Evolutionary conservation across 108 stramenopile genomes (phyloP), one percentile per base, ranked within the genome.

Genomic region (Cyclotella baltica): DNA sequence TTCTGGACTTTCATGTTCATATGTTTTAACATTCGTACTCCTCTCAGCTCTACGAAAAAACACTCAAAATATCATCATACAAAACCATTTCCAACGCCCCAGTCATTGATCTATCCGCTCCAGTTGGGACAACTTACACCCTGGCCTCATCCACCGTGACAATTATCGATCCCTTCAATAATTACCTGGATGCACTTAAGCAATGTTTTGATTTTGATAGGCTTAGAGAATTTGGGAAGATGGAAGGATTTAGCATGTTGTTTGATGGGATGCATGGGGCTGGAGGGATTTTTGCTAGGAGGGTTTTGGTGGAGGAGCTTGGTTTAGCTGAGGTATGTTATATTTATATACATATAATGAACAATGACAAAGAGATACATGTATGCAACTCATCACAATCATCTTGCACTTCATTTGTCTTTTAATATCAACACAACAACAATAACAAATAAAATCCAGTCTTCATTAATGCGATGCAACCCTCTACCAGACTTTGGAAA

Each of bases 181-280:
- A 90, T 57, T 98, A 99, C 77, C 73, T 97, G 16, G 82, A 83
- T 31, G 84, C 92, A 22, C 73, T 99, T 48, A 93, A 94, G 73
- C 67, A 78, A n/a, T 95, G 94, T 77, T 99, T 99, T 89, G 97
- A 99, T 73, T 97, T 99, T 81, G 91, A 84, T 37, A 86, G 77
- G 13, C 83, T 99, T 62, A 50, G 74, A 58, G 69, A 79, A 19
- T 96, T 99, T 68, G 72, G 94, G 0, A 62, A 80, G 3, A 87
- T 92, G 1, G 74, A 91, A 20, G 96, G 88, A 13, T 97, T 99
- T 84, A 83, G 83, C 18, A 75, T 99, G 53, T 72, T 98, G 29
- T 98, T 97, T 81, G 99, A 99, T 80, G 98, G 96, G 22, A 99
- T 99, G 99, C 96, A 96, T 81, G 99, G 99, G 25, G 99, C 98